Conservation (phyloP, 202 grass and related monocot species). For the Zizania palustris region DNA sequence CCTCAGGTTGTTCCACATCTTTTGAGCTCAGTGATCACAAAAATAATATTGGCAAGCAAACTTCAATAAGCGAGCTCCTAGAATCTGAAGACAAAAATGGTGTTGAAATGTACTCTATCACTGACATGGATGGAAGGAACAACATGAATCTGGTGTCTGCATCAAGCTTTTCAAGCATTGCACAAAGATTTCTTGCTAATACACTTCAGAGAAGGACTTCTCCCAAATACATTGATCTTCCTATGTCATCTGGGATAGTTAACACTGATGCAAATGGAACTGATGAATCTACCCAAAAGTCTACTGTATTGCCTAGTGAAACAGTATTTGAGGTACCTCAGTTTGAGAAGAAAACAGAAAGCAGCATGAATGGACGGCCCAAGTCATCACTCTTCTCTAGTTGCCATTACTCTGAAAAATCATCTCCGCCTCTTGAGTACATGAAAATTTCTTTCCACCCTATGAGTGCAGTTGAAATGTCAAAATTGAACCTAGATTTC, state of each 20-base stretch:
- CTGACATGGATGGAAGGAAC: conserved; percentile 45
- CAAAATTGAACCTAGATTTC: conserved; percentile 70
- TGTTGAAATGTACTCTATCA: conserved; percentile 21
- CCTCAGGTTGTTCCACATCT: conserved; percentile 45
- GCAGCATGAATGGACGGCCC: conserved; percentile 48
- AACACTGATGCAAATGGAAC: conserved; percentile 50
- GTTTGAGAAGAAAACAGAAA: conserved; percentile 46
- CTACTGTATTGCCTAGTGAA: conserved; percentile 36
- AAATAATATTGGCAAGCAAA: conserved; percentile 49
- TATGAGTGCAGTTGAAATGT: conserved; percentile 65
- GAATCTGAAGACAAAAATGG: conserved; percentile 51
- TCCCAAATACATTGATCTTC: conserved; percentile 57
- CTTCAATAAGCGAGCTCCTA: conserved; percentile 57
- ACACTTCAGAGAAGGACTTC: conserved; percentile 85
- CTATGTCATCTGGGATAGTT: conserved; percentile 40
- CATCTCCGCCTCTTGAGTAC: conserved; percentile 92
- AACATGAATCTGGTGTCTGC: conserved; percentile 48
- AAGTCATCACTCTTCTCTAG: conserved; percentile 52
- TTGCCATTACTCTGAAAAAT: conserved; percentile 72
- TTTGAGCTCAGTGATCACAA: conserved; percentile 38
- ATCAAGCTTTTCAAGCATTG: conserved; percentile 92
- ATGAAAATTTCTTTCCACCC: conserved; percentile 98
- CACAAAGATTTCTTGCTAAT: conserved; percentile 92
- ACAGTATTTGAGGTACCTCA: conserved; percentile 35
- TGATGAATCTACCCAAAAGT: conserved; percentile 50